Percentiles rank a stretch among this genome's conserved stretches.
Evolutionary conservation across 257 asterid species (phyloP).

Genomic region (Forsythia suspensa): DNA sequence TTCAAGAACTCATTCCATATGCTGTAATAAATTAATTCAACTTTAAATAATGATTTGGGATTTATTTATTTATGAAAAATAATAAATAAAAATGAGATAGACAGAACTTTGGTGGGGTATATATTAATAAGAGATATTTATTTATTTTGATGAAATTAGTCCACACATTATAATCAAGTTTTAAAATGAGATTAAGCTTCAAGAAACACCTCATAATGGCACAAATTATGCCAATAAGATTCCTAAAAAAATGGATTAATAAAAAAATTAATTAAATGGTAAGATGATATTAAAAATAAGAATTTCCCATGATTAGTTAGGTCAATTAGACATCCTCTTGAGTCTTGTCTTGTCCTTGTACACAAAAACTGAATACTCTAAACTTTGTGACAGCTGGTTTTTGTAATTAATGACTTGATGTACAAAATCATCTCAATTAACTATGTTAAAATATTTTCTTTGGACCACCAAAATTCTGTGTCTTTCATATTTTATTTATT

Average conservation of each 20-base stretch:
- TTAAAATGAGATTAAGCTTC: background rate
- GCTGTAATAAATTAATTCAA: constrained; percentile 8
- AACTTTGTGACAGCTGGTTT: constrained; percentile 24
- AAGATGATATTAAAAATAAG: constrained; percentile 15
- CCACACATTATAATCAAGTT: background rate
- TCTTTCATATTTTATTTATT: background rate
- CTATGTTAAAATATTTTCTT: background rate
- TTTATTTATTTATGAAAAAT: background rate
- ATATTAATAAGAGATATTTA: constrained; percentile 52
- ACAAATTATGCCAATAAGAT: background rate
- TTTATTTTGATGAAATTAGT: constrained; percentile 23
- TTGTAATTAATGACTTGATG: background rate
- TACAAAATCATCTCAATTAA: background rate
- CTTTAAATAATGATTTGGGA: constrained; percentile 17
- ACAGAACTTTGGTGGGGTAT: constrained; percentile 76
- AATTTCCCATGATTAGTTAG: constrained; percentile 38
- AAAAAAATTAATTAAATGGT: background rate
- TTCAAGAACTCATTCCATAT: background rate
- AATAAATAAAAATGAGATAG: constrained; percentile 39
- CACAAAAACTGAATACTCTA: background rate
- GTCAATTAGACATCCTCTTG: constrained; percentile 33
- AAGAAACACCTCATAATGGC: background rate
- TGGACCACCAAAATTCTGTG: background rate
- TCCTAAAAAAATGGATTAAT: constrained; percentile 10
- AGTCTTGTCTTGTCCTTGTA: constrained; percentile 21